These are phyloP conservation scores for Neurospora sp. DNA, from an alignment of 2,329 filamentous ascomycete genomes.

Conservation along the genomic window DNA sequence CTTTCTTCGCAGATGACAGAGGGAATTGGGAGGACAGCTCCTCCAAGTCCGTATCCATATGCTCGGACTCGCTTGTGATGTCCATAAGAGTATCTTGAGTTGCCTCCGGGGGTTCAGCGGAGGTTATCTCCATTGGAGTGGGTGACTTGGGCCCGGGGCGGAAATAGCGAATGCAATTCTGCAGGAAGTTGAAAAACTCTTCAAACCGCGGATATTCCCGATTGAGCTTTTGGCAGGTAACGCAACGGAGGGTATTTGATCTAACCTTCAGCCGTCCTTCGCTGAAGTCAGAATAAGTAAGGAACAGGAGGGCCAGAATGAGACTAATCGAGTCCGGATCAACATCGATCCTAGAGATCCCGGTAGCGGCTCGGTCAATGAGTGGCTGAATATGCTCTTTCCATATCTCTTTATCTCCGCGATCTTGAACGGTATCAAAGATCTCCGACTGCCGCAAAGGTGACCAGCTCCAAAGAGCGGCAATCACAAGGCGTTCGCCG, in stretches of 20 bases:
- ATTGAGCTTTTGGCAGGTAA: conserved; percentile 5
- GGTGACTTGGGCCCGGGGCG: neutral
- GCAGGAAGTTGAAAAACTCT: conserved; percentile 15
- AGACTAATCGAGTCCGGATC: conserved; percentile 1
- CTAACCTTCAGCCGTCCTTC: neutral
- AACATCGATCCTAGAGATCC: neutral
- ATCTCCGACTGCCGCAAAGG: conserved; percentile 14
- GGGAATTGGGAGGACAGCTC: conserved; percentile 6
- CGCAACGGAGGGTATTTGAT: neutral
- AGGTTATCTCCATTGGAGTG: neutral
- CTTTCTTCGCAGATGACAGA: conserved; percentile 31
- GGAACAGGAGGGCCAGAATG: conserved; percentile 15
- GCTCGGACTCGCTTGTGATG: conserved; percentile 1
- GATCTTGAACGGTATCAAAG: conserved; percentile 14
- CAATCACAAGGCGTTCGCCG: conserved; percentile 20
- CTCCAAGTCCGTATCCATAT: conserved; percentile 13
- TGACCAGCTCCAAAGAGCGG: conserved; percentile 18
- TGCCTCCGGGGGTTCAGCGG: neutral
- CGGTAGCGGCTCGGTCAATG: conserved; percentile 5
- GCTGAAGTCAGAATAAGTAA: conserved; percentile 12
- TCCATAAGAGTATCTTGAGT: conserved; percentile 7
- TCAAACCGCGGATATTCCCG: conserved; percentile 6
- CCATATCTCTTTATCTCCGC: conserved; percentile 19
- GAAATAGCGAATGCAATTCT: conserved; percentile 13
- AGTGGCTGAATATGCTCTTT: conserved; percentile 15